Percentiles rank a stretch among this genome's conserved stretches.
Conservation (phyloP, 2,329 filamentous ascomycete species). For the Triangularia setosa region DNA sequence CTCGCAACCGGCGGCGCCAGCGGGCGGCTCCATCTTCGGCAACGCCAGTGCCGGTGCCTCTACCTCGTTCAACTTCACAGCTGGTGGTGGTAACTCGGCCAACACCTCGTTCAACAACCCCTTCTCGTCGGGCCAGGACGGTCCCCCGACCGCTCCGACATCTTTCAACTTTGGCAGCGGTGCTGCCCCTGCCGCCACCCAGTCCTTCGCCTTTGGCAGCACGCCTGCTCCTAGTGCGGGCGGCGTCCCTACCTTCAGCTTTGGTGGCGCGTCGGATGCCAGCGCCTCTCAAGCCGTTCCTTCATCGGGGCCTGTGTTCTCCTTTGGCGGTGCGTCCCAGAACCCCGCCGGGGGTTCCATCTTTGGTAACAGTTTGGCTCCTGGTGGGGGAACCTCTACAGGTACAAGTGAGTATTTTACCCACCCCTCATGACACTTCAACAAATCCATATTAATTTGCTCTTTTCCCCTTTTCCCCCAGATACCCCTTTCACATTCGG, state of each 20-base stretch:
- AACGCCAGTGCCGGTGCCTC: slow-evolving; percentile 27
- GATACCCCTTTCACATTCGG: slow-evolving; percentile 55
- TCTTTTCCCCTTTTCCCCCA: slow-evolving; percentile 26
- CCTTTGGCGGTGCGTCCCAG: slow-evolving; percentile 36
- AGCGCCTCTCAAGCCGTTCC: slow-evolving; percentile 11
- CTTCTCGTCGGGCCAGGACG: slow-evolving; percentile 32
- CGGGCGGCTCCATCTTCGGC: slow-evolving; percentile 28
- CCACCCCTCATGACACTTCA: slow-evolving; percentile 1
- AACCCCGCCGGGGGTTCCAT: slow-evolving; percentile 30
- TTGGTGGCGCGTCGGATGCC: slow-evolving; percentile 32
- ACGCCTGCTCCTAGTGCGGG: slow-evolving; percentile 16
- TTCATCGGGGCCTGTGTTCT: slow-evolving; percentile 28
- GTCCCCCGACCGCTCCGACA: slow-evolving; percentile 24
- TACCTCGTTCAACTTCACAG: slow-evolving; percentile 36
- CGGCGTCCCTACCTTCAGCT: slow-evolving; percentile 36
- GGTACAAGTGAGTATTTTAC: slow-evolving; percentile 39
- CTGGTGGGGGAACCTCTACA: slow-evolving; percentile 37
- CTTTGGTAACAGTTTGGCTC: slow-evolving; percentile 31
- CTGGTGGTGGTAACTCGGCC: slow-evolving; percentile 27
- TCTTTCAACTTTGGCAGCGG: slow-evolving; percentile 41
- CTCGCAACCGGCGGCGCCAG: slow-evolving; percentile 17
- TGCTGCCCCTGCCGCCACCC: slow-evolving; percentile 23
- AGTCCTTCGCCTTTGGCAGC: slow-evolving; percentile 27
- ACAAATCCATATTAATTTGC: slow-evolving; percentile 18
- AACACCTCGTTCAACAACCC: slow-evolving; percentile 36